Evolutionary conservation across 306 rosid genomes (phyloP).

Genomic region (Malus fusca): DNA sequence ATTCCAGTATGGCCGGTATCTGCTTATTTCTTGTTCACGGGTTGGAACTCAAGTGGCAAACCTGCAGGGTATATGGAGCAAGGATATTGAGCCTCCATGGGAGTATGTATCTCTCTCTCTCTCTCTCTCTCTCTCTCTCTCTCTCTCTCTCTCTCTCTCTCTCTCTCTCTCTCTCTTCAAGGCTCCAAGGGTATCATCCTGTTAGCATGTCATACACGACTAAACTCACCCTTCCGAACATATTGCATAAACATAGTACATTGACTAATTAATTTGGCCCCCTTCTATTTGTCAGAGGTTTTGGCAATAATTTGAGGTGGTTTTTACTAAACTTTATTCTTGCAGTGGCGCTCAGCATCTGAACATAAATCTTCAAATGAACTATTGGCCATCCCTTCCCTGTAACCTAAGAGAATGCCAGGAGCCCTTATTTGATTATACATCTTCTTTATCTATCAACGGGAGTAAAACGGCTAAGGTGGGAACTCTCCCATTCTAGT

Average conservation of each 20-base stretch:
- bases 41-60: conserved; percentile 85
- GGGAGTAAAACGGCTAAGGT: conserved; percentile 91
- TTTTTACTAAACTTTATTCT: conserved; percentile 22
- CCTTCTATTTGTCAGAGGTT: background rate
- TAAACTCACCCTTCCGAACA: background rate
- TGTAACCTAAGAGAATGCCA: conserved; percentile 91
- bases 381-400: conserved; percentile 93
- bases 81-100: conserved; percentile 75
- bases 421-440: conserved; percentile 73
- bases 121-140: background rate
- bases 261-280: background rate
- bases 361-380: conserved; percentile 93
- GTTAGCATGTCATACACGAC: too few relatives aligned
- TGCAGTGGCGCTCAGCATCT: conserved; percentile 93
- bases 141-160: background rate
- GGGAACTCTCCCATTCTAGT: conserved; percentile 15
- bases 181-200: too few relatives aligned
- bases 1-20: conserved; percentile 91
- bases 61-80: conserved; percentile 94
- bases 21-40: conserved; percentile 76
- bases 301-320: background rate
- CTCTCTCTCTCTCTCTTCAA: too few relatives aligned
- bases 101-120: conserved; percentile 47
- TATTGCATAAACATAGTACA: background rate
- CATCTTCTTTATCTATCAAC: conserved; percentile 49